Evolutionary conservation across 331 rosid genomes (phyloP).

Genomic region (Spiraea crenata): DNA sequence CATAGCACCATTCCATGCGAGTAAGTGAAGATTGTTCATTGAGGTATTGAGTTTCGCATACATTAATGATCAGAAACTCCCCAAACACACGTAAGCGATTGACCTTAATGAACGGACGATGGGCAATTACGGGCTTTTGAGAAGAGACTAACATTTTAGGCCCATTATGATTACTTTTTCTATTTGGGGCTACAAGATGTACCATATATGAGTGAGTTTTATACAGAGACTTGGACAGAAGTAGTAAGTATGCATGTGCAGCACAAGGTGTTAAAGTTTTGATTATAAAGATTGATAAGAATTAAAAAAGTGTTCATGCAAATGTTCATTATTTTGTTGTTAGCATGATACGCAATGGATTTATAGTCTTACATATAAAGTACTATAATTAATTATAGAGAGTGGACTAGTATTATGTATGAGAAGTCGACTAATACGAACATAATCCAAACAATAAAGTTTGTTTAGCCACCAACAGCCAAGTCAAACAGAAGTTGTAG

Average conservation of each 20-base stretch:
- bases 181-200: not conserved
- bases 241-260: not conserved
- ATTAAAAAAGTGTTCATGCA: no score
- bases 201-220: not conserved
- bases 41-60: no score
- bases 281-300: no score
- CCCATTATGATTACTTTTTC: not conserved
- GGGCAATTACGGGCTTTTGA: not conserved
- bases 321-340: not conserved
- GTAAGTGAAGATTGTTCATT: no score
- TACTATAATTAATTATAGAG: not conserved
- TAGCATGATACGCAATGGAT: not conserved
- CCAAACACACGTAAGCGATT: no score
- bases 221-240: not conserved
- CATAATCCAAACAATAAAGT: constrained; percentile 13
- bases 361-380: not conserved
- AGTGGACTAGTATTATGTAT: not conserved
- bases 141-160: not conserved
- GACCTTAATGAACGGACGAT: no score
- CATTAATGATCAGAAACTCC: no score
- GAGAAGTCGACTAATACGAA: constrained; percentile 11
- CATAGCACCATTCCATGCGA: no score
- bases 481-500: not conserved
- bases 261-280: no score
- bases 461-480: not conserved